Conservation (phyloP, 192 early-diverging fungal species). For the Neocallimastix lanati region DNA sequence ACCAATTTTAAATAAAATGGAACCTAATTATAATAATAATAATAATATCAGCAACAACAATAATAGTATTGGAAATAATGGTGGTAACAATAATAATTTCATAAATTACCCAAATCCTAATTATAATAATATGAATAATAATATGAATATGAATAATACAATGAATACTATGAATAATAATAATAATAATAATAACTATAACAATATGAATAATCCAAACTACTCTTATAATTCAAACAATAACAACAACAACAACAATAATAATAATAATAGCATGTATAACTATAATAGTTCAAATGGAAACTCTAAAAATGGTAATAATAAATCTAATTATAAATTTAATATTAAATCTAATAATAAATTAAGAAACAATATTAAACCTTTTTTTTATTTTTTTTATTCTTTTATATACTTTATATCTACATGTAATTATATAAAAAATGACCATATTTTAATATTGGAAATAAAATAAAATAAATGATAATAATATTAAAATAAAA, state of each 20-base stretch:
- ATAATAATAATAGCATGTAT: not conserved
- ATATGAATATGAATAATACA: not conserved
- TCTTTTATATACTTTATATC: no score
- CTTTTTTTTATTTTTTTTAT: no score
- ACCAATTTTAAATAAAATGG: not conserved
- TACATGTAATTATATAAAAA: no score
- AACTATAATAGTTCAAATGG: not conserved
- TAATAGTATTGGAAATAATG: not conserved
- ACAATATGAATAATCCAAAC: not conserved
- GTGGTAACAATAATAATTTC: not conserved
- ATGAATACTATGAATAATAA: no score
- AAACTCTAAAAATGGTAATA: not conserved
- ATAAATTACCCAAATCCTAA: no score
- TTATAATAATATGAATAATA: not conserved
- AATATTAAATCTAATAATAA: not conserved
- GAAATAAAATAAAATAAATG: no score
- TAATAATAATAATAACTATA: not conserved
- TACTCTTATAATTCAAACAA: not conserved
- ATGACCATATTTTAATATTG: no score
- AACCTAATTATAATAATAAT: not conserved
- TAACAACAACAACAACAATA: not conserved
- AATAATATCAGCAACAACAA: not conserved
- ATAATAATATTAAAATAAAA: no score
- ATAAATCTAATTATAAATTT: not conserved
- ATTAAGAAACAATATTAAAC: no score